Percentiles rank a stretch among this genome's conserved stretches.
Conservation (phyloP, 495 filamentous ascomycete genomes). For the Diplogelasinospora grovesii region DNA sequence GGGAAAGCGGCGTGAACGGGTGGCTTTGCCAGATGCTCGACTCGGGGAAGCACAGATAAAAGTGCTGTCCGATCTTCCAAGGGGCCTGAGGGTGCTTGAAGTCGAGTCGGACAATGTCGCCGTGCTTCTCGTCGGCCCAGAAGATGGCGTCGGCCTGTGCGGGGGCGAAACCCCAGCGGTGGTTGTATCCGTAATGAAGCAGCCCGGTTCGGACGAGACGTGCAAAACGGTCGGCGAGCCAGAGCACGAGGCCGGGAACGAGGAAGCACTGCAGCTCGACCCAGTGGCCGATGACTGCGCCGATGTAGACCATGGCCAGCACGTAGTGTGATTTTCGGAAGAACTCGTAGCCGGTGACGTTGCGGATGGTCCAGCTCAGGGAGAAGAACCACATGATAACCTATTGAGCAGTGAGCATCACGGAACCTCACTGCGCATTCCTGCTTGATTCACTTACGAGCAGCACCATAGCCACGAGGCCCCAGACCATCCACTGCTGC, state of each 20-base stretch:
- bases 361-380: slow-evolving; percentile 44
- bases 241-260: slow-evolving; percentile 52
- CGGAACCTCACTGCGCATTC: too few relatives aligned
- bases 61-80: slow-evolving; percentile 61
- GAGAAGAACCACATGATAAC: slow-evolving; percentile 49
- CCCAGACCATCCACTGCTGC: slow-evolving; percentile 57
- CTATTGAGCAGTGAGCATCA: too few relatives aligned
- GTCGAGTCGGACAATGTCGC: slow-evolving; percentile 50
- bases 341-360: slow-evolving; percentile 58
- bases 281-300: slow-evolving; percentile 66
- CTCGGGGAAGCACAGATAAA: slow-evolving; percentile 55
- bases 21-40: slow-evolving; percentile 60
- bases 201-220: slow-evolving; percentile 44
- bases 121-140: slow-evolving; percentile 43
- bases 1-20: slow-evolving; percentile 55
- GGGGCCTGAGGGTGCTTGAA: slow-evolving; percentile 46
- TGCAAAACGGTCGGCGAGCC: slow-evolving; percentile 47
- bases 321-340: slow-evolving; percentile 61
- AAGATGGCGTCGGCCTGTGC: slow-evolving; percentile 41
- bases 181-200: slow-evolving; percentile 41
- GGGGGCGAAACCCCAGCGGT: slow-evolving; percentile 41
- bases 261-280: slow-evolving; percentile 53
- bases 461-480: slow-evolving; percentile 55
- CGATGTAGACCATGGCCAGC: slow-evolving; percentile 58
- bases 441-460: too few relatives aligned